Evolutionary conservation across 208 protist genomes (phyloP).

Genomic region (Vickermania spadyakhi): DNA sequence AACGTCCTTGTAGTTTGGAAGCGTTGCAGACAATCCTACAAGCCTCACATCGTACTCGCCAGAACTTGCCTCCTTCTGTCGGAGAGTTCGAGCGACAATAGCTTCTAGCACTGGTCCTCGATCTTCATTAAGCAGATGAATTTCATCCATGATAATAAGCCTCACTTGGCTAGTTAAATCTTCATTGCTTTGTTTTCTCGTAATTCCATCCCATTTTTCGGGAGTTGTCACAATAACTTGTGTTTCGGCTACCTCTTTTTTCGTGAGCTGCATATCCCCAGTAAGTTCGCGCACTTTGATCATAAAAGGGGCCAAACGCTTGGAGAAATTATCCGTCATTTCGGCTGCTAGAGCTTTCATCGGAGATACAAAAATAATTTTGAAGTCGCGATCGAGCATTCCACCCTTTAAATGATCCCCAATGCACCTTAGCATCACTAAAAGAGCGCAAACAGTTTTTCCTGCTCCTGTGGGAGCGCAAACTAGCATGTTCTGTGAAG

Average conservation of each 20-base stretch:
- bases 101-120: conserved; percentile 97
- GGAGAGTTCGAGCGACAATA: conserved; percentile 96
- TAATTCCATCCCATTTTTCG: conserved; percentile 99
- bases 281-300: conserved; percentile 96
- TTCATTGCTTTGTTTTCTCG: conserved; percentile 95
- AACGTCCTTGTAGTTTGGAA: conserved; percentile 99
- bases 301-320: conserved; percentile 83
- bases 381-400: conserved; percentile 91
- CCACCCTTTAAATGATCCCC: conserved; percentile 87
- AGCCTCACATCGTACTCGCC: conserved; percentile 87
- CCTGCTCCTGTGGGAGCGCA: conserved; percentile 98
- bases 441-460: conserved; percentile 97
- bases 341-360: conserved; percentile 99
- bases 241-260: conserved; percentile 94
- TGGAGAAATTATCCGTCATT: conserved; percentile 95
- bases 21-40: conserved; percentile 97
- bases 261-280: conserved; percentile 99
- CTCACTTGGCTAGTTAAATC: conserved; percentile 80
- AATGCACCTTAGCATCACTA: conserved; percentile 94
- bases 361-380: conserved; percentile 99
- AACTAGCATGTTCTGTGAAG: conserved; percentile 98
- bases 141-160: conserved; percentile 99
- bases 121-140: conserved; percentile 98
- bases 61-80: conserved; percentile 86
- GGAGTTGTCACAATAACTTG: conserved; percentile 99